Evolutionary conservation across 2,329 filamentous ascomycete species (phyloP).

Genomic region (Aspergillaceae sp.): DNA sequence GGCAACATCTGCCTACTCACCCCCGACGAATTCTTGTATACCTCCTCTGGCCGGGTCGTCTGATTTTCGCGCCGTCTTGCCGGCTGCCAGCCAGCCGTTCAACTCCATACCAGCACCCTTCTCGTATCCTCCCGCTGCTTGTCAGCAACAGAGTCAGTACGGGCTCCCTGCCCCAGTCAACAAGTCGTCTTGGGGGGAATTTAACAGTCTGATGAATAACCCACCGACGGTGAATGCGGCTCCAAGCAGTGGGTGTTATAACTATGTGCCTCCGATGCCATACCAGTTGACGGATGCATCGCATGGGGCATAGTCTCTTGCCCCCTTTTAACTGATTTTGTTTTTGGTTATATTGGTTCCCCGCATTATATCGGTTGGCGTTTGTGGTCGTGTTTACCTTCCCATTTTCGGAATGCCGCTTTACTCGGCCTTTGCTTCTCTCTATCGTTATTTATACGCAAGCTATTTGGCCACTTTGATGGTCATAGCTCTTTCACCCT

Average conservation of each 20-base stretch:
- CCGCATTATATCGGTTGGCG: conserved; percentile 9
- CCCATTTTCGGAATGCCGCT: too few species aligned
- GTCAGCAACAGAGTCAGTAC: conserved; percentile 20
- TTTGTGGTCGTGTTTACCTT: conserved; percentile 1
- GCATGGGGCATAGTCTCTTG: conserved; percentile 13
- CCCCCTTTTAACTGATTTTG: not conserved
- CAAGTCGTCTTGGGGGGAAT: conserved; percentile 30
- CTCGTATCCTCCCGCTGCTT: conserved; percentile 25
- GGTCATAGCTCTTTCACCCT: conserved; percentile 1
- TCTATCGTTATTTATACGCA: too few species aligned
- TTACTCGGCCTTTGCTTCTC: too few species aligned
- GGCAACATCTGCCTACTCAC: conserved; percentile 38
- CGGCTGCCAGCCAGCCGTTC: conserved; percentile 25
- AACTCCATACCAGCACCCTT: conserved; percentile 21
- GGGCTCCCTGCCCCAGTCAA: conserved; percentile 23
- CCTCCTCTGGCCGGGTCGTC: conserved; percentile 23
- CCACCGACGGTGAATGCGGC: conserved; percentile 16
- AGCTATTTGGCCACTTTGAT: not conserved
- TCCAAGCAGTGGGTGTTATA: conserved; percentile 20
- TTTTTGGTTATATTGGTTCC: not conserved
- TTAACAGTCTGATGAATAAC: conserved; percentile 22
- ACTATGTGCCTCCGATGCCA: conserved; percentile 24
- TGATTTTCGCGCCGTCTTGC: conserved; percentile 31
- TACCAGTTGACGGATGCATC: conserved; percentile 25
- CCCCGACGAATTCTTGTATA: conserved; percentile 26